A percentile compares a stretch with the other conserved stretches of the same genome.
Conservation (phyloP, 495 filamentous ascomycete species). For the Hypomontagnella submonticulosa region DNA sequence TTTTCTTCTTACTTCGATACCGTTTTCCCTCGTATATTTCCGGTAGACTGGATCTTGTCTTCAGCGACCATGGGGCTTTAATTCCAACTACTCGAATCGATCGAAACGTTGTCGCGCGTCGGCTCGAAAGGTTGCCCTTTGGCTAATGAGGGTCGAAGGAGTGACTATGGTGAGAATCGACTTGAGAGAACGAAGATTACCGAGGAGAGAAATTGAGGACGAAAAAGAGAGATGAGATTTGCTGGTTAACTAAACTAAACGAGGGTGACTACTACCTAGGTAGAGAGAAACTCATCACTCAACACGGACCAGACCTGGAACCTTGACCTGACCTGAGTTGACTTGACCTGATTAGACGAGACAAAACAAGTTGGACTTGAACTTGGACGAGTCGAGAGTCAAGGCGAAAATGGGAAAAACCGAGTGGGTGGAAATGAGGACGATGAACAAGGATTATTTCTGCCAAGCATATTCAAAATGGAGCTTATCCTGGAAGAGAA, state of each 20-base stretch:
- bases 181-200: conserved; percentile 27
- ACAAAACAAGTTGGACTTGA: conserved; percentile 17
- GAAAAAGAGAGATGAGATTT: conserved; percentile 15
- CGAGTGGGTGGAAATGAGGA: conserved; percentile 40
- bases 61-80: not conserved
- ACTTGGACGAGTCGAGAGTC: conserved; percentile 12
- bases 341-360: conserved; percentile 27
- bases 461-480: conserved; percentile 30
- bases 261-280: not conserved
- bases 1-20: conserved; percentile 9
- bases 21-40: conserved; percentile 3
- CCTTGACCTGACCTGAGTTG: conserved; percentile 6
- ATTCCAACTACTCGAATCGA: conserved; percentile 16
- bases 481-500: conserved; percentile 29
- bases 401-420: conserved; percentile 35
- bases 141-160: conserved; percentile 30
- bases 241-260: conserved; percentile 12
- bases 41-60: not conserved
- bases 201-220: conserved; percentile 25
- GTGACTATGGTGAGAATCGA: conserved; percentile 37
- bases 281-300: conserved; percentile 1
- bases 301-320: conserved; percentile 16
- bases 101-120: conserved; percentile 11
- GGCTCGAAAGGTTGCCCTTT: conserved; percentile 13
- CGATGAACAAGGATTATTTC: conserved; percentile 34